Evolutionary conservation across 129 eudicot species (phyloP).

Genomic region (Pittosporum tobira): DNA sequence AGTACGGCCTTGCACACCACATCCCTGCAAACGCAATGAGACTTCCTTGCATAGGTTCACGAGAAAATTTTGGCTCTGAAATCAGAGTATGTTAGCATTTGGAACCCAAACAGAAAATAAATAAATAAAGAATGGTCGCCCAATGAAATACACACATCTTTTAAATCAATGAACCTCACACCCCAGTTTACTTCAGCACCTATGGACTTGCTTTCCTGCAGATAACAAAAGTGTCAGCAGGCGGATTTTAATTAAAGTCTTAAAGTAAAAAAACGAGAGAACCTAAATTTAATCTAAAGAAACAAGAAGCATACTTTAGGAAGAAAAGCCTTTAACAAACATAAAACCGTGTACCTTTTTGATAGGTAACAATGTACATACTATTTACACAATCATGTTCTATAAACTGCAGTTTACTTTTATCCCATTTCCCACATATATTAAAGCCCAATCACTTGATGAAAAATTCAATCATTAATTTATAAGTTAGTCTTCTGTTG

Average conservation of each 20-base stretch:
- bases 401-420: too few relatives aligned
- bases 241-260: not conserved
- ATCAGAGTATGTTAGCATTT: conserved; percentile 17
- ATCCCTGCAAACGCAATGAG: conserved; percentile 72
- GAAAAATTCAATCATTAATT: too few relatives aligned
- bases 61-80: conserved; percentile 54
- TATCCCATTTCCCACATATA: too few relatives aligned
- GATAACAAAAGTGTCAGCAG: not conserved
- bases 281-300: too few relatives aligned
- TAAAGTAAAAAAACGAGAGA: not conserved
- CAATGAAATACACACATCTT: conserved; percentile 49
- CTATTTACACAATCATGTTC: too few relatives aligned
- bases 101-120: not conserved
- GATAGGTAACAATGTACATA: too few relatives aligned
- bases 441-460: too few relatives aligned
- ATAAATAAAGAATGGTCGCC: not conserved
- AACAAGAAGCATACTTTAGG: not conserved
- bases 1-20: conserved; percentile 67
- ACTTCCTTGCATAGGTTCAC: conserved; percentile 81
- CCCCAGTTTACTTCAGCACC: conserved; percentile 99
- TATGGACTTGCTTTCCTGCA: conserved; percentile 81
- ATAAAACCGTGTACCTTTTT: not conserved
- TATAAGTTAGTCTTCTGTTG: too few relatives aligned
- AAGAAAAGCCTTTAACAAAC: too few relatives aligned
- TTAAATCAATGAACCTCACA: conserved; percentile 66